A percentile compares a stretch with the other conserved stretches of the same genome.
phyloP scores from a whole-genome alignment of 2,329 filamentous ascomycete species.

The Ophiostoma quercus region DNA sequence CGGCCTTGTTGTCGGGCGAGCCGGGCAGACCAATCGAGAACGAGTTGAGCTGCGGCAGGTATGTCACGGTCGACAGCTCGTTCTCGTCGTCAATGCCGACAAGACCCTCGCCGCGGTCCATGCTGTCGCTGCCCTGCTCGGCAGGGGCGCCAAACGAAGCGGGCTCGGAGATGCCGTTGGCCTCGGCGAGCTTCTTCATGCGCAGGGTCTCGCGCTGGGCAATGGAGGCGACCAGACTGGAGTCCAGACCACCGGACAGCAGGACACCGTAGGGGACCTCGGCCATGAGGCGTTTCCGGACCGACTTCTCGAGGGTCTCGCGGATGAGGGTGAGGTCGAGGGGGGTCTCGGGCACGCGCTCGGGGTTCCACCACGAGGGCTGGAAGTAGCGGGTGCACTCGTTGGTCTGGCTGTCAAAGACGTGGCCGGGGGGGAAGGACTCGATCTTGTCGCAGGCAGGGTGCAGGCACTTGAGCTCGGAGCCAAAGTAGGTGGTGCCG shows the following conservation, averaged over 20 bases:
- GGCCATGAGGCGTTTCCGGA: conserved; percentile 96
- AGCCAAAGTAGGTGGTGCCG: conserved; percentile 87
- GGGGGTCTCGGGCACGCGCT: conserved; percentile 70
- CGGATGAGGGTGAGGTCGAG: conserved; percentile 79
- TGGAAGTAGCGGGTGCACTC: conserved; percentile 82
- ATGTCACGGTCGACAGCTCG: conserved; percentile 81
- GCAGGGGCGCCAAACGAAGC: conserved; percentile 41
- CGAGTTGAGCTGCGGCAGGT: conserved; percentile 91
- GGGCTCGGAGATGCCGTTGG: conserved; percentile 42
- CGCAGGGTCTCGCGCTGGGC: conserved; percentile 86
- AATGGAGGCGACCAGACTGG: conserved; percentile 89
- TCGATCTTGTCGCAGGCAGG: conserved; percentile 93
- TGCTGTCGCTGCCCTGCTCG: conserved; percentile 42
- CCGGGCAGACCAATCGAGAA: conserved; percentile 96
- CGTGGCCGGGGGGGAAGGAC: conserved; percentile 87
- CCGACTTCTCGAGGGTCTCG: conserved; percentile 78
- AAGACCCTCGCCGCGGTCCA: conserved; percentile 62
- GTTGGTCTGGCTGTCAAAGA: conserved; percentile 92
- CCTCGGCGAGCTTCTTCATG: conserved; percentile 60
- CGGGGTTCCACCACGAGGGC: conserved; percentile 85
- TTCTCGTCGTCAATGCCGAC: conserved; percentile 94
- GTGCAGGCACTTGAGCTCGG: conserved; percentile 89
- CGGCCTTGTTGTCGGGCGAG: conserved; percentile 87
- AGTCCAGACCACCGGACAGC: conserved; percentile 91
- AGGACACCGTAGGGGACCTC: conserved; percentile 97